Evolutionary conservation across 768 basidiomycete species (phyloP).

Genomic region (Serendipita sp.): DNA sequence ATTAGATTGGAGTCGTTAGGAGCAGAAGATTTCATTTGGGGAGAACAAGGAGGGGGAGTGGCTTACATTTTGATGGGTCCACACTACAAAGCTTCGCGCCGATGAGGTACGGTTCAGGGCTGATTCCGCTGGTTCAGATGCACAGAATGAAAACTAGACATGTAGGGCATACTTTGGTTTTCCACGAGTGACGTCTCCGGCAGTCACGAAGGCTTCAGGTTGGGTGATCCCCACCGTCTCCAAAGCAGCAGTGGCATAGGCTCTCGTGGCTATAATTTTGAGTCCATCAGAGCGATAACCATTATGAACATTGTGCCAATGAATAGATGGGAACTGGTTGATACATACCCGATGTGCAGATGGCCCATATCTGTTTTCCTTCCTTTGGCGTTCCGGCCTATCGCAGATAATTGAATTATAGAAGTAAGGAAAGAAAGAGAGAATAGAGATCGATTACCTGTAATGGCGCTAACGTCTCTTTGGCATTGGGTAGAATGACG

Average conservation of each 20-base stretch:
- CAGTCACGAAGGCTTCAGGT: slow-evolving; percentile 29
- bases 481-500: slow-evolving; percentile 74
- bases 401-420: no score
- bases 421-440: no score
- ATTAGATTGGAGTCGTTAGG: not conserved
- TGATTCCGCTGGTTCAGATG: slow-evolving; percentile 52
- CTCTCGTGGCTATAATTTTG: not conserved
- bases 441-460: not conserved
- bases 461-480: slow-evolving; percentile 9
- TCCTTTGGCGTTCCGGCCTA: not conserved
- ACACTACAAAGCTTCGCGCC: slow-evolving; percentile 51
- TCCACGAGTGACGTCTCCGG: slow-evolving; percentile 47
- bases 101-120: slow-evolving; percentile 68
- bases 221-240: not conserved
- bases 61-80: slow-evolving; percentile 41
- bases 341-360: not conserved
- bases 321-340: not conserved
- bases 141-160: slow-evolving; percentile 41
- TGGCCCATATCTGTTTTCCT: not conserved
- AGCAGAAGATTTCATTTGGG: no score
- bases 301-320: no score
- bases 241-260: not conserved
- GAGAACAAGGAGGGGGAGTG: not conserved
- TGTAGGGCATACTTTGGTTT: not conserved
- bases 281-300: no score